Evolutionary conservation across 83 land plant genomes (phyloP).

Genomic region (Picea mariana): DNA sequence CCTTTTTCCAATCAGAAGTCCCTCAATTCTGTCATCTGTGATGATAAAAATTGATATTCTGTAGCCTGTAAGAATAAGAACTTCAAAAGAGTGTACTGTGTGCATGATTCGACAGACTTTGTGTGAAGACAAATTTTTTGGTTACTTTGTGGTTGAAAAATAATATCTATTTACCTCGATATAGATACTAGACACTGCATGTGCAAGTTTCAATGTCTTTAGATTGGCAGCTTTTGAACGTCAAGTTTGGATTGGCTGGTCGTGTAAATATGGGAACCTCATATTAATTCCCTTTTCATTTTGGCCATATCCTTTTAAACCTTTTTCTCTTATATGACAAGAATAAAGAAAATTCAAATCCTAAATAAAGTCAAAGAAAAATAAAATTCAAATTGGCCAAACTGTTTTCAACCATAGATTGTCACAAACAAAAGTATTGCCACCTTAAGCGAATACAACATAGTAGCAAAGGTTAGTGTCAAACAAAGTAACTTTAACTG

Average conservation of each 20-base stretch:
- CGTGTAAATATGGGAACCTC: not conserved
- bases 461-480: not conserved
- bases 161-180: not conserved
- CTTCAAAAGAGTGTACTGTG: too few species aligned
- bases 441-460: not conserved
- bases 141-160: slow-evolving; percentile 6
- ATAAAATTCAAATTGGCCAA: not conserved
- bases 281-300: not conserved
- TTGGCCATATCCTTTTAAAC: not conserved
- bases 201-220: not conserved
- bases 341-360: not conserved
- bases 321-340: not conserved
- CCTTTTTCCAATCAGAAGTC: too few species aligned
- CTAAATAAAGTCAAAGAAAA: not conserved
- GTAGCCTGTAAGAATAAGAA: too few species aligned
- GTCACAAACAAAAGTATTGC: not conserved
- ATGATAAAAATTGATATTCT: too few species aligned
- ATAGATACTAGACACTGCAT: not conserved
- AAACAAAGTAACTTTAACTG: not conserved
- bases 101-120: too few species aligned
- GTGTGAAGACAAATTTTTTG: not conserved
- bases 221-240: not conserved
- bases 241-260: not conserved
- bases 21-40: too few species aligned
- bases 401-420: too few species aligned